Evolutionary conservation across 768 basidiomycete genomes (phyloP), one percentile per base, ranked within the genome.

Genomic region (Cubamyces sp.): DNA sequence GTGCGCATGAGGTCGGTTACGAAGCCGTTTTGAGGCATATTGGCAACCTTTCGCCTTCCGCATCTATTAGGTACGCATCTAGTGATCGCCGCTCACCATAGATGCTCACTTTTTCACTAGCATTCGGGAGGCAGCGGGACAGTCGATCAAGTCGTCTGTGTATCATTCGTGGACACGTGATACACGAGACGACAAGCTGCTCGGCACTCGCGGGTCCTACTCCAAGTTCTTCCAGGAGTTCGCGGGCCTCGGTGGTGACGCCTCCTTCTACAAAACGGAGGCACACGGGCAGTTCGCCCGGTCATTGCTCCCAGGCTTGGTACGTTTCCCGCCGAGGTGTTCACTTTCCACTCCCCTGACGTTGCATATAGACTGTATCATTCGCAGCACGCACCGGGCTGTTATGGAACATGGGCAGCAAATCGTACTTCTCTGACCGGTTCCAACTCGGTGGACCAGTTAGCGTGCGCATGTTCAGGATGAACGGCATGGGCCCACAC

Each of bases 361-460:
- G 53, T n/a, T 55, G 40, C 43, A 41, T 42, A 19, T 19, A 96
- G 95, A 84, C 87, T 3, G 64, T 91, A 42, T 94, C 94, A 0
- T 76, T 96, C 15, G 83, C 90, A 3, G 86, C 86, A 1, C 81
- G 88, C 9, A 78, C 85, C 0, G 96, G 96, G 2, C 60, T 92
- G 25, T 75, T 98, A 12, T 84, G 84, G 70, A 84, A 87, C 49
- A 73, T 96, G 7, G 76, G 77, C 12, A 75, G 78, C 12, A 74
- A 78, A 14, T 80, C 83, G 7, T 81, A 86, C 23, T 90, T 92
- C 68, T 81, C 87, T 1, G 97, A 99, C 75, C 86, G 94, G 5
- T 94, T 94, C 73, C 95, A 96, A 66, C 82, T 98, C 0, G 97
- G 97, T 25, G 97, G 97, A 0, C 95, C 97, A 0, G 84, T 88